These are phyloP conservation scores for Exophiala spinifera DNA, from an alignment of 2,329 filamentous ascomycete species.

Conservation along the genomic window DNA sequence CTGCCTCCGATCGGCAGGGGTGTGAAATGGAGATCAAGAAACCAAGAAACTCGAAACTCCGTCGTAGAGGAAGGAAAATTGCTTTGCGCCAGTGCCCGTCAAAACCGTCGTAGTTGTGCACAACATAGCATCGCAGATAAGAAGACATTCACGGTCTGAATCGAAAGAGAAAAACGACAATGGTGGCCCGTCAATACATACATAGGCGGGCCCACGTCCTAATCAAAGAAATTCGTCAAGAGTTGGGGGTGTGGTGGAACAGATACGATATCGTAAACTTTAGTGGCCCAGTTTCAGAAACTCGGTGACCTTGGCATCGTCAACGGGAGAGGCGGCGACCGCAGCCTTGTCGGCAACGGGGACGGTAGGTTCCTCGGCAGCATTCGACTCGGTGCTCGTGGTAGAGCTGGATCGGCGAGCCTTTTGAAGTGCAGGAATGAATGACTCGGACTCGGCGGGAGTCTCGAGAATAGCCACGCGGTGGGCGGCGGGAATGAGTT, in stretches of 20 bases:
- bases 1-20: no score
- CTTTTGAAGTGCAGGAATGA: constrained; percentile 24
- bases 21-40: background rate
- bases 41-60: background rate
- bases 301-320: constrained; percentile 8
- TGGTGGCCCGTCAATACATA: no score
- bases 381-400: constrained; percentile 22
- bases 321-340: constrained; percentile 17
- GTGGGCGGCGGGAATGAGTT: constrained; percentile 22
- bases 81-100: background rate
- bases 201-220: background rate
- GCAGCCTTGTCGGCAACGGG: constrained; percentile 5
- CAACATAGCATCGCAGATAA: no score
- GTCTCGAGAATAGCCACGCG: constrained; percentile 16
- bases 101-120: background rate
- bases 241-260: background rate
- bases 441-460: constrained; percentile 8
- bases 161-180: background rate
- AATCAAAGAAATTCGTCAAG: constrained; percentile 2
- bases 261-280: background rate
- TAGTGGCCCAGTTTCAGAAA: constrained; percentile 26
- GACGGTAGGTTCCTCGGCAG: constrained; percentile 16
- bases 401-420: constrained; percentile 27
- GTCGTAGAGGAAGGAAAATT: background rate
- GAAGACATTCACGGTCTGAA: background rate